Evolutionary conservation across 441 rosid species (phyloP).

Genomic region (Euphorbia corollata): DNA sequence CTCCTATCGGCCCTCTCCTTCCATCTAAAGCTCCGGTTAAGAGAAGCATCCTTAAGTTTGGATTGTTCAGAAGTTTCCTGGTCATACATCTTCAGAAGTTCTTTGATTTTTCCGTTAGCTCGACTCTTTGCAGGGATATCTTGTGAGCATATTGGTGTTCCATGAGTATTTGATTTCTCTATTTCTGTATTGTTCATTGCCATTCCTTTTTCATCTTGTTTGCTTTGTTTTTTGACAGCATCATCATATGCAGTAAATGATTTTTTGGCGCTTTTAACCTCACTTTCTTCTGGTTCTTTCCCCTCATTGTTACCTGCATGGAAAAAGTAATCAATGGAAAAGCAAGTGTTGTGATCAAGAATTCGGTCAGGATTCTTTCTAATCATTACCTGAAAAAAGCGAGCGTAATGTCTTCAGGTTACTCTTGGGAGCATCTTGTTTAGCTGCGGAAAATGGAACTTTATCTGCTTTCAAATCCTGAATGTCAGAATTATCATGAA

Average conservation of each 20-base stretch:
- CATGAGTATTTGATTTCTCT: slow-evolving; percentile 27
- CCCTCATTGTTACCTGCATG: slow-evolving; percentile 38
- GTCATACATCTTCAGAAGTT: slow-evolving; percentile 63
- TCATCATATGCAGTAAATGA: slow-evolving; percentile 19
- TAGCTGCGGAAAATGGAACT: slow-evolving; percentile 16
- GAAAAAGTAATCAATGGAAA: not conserved
- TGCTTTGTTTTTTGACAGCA: slow-evolving; percentile 31
- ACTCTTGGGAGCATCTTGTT: slow-evolving; percentile 25
- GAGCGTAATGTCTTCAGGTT: slow-evolving; percentile 32
- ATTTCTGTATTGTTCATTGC: slow-evolving; percentile 23
- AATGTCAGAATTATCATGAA: slow-evolving; percentile 2
- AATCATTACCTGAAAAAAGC: slow-evolving; percentile 22
- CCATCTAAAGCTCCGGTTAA: slow-evolving; percentile 35
- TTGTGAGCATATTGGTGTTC: slow-evolving; percentile 24
- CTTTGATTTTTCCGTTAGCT: slow-evolving; percentile 63
- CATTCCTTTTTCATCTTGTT: slow-evolving; percentile 28
- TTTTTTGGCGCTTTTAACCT: slow-evolving; percentile 27
- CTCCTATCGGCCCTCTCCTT: slow-evolving; percentile 23
- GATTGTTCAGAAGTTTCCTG: slow-evolving; percentile 45
- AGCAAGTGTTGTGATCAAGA: slow-evolving; percentile 7
- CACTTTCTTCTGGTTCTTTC: slow-evolving; percentile 34
- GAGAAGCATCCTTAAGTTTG: slow-evolving; percentile 22
- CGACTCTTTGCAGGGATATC: slow-evolving; percentile 34
- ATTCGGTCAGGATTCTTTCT: slow-evolving; percentile 28
- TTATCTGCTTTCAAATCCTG: slow-evolving; percentile 22